These are phyloP conservation scores for Bipolaris victoriae DNA, from an alignment of 2,329 filamentous ascomycete genomes.

Conservation along the genomic window DNA sequence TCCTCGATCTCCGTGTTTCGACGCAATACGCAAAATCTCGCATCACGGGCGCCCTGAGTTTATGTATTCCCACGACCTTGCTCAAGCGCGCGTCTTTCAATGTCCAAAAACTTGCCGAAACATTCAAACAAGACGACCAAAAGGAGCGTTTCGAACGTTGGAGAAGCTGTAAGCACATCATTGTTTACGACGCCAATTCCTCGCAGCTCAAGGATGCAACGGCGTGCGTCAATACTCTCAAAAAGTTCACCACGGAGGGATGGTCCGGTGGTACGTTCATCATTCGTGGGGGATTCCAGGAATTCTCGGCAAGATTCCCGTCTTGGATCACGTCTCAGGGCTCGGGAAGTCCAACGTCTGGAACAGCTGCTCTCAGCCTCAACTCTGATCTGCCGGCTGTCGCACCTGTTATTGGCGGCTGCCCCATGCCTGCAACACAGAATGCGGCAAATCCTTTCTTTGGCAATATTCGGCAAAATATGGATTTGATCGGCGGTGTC, in stretches of 20 bases:
- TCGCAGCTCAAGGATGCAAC: slow-evolving; percentile 79
- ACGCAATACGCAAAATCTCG: slow-evolving; percentile 79
- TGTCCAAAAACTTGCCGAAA: slow-evolving; percentile 83
- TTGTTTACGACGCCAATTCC: slow-evolving; percentile 86
- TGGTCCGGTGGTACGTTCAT: slow-evolving; percentile 77
- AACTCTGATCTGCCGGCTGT: slow-evolving; percentile 56
- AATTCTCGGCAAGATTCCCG: slow-evolving; percentile 72
- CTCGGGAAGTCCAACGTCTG: slow-evolving; percentile 32
- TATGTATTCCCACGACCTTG: slow-evolving; percentile 94
- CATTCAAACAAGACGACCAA: slow-evolving; percentile 75
- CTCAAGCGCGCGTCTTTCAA: slow-evolving; percentile 91
- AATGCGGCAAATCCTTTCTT: slow-evolving; percentile 87
- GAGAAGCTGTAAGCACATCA: slow-evolving; percentile 74
- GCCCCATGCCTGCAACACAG: slow-evolving; percentile 74
- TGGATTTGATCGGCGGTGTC: slow-evolving; percentile 91
- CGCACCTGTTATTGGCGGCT: slow-evolving; percentile 85
- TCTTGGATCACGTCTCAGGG: slow-evolving; percentile 59
- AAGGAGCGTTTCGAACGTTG: slow-evolving; percentile 77
- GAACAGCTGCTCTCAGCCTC: slow-evolving; percentile 31
- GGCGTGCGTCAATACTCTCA: slow-evolving; percentile 83
- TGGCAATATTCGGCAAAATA: slow-evolving; percentile 93
- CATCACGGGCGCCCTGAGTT: slow-evolving; percentile 80
- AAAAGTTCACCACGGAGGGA: slow-evolving; percentile 87
- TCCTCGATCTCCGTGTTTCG: slow-evolving; percentile 86
- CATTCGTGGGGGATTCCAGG: slow-evolving; percentile 79